Evolutionary conservation across 2,329 filamentous ascomycete species (phyloP).

Genomic region (Pseudogymnoascus sp.): DNA sequence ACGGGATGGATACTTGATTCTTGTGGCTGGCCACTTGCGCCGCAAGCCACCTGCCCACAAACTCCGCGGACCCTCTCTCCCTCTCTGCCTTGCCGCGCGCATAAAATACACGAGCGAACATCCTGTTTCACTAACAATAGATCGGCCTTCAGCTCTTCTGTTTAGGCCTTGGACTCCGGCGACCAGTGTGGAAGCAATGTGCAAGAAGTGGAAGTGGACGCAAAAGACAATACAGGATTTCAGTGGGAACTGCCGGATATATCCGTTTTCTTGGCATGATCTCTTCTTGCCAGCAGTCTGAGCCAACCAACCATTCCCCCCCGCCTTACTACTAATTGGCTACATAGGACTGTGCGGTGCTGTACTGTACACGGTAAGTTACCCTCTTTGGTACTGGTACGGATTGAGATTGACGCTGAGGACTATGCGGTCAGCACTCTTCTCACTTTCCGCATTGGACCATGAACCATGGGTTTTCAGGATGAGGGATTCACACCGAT

Average conservation of each 20-base stretch:
- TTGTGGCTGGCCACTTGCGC: neutral
- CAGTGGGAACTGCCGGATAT: neutral
- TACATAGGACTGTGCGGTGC: neutral
- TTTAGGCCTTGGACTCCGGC: neutral
- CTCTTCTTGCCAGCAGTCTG: neutral
- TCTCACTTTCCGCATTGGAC: constrained; percentile 2
- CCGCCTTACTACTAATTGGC: neutral
- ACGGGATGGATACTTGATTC: too few species aligned
- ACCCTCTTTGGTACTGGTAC: constrained; percentile 4
- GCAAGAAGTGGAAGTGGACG: neutral
- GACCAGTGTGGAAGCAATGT: neutral
- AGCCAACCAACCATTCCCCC: neutral
- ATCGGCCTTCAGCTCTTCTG: constrained; percentile 1
- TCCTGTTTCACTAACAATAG: constrained; percentile 5
- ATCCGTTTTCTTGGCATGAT: neutral
- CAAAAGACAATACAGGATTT: neutral
- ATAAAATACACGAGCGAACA: constrained; percentile 6
- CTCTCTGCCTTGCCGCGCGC: neutral
- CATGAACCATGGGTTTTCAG: neutral
- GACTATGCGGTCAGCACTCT: neutral
- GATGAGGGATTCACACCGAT: neutral
- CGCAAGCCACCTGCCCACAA: neutral
- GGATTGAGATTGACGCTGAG: neutral
- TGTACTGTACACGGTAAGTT: neutral
- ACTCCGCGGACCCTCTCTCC: neutral